Conservation (phyloP, 352 stramenopile species). For the Phytophthora multivora region DNA sequence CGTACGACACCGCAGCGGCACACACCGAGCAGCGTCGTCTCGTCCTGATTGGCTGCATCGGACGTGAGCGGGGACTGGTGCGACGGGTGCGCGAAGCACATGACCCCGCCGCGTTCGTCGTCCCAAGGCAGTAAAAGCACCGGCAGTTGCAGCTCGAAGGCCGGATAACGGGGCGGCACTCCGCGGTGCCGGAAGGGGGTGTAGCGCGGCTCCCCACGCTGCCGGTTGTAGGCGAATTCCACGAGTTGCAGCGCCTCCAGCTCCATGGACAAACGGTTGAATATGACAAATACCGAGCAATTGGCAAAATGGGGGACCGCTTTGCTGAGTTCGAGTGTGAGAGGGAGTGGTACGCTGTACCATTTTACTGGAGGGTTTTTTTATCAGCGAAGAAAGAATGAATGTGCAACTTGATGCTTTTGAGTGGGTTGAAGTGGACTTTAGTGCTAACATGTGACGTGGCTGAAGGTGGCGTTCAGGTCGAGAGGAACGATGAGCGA, state of each 20-base stretch:
- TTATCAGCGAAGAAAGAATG: slow-evolving; percentile 1
- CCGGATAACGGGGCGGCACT: slow-evolving; percentile 72
- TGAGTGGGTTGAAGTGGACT: slow-evolving; percentile 4
- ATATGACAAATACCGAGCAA: not conserved
- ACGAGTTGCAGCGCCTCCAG: slow-evolving; percentile 63
- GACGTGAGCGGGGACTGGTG: slow-evolving; percentile 45
- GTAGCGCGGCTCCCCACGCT: slow-evolving; percentile 66
- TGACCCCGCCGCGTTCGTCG: slow-evolving; percentile 60
- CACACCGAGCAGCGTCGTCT: slow-evolving; percentile 57
- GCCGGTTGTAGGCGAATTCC: slow-evolving; percentile 76
- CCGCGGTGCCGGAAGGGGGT: slow-evolving; percentile 59
- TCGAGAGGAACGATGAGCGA: slow-evolving; percentile 6
- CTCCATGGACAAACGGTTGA: slow-evolving; percentile 1
- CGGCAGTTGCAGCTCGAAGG: slow-evolving; percentile 70
- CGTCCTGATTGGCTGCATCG: slow-evolving; percentile 49
- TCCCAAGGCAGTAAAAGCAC: slow-evolving; percentile 75
- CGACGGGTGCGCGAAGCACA: slow-evolving; percentile 66
- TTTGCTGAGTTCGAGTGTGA: not conserved
- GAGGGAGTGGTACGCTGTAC: slow-evolving; percentile 7
- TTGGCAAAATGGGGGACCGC: slow-evolving; percentile 3
- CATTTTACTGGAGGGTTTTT: not conserved
- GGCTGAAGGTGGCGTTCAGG: not conserved
- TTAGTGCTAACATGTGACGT: not conserved
- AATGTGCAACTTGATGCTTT: slow-evolving; percentile 16
- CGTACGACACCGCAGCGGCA: slow-evolving; percentile 81